Conservation (phyloP, 2,329 filamentous ascomycete genomes). For the Cercospora citrullina region DNA sequence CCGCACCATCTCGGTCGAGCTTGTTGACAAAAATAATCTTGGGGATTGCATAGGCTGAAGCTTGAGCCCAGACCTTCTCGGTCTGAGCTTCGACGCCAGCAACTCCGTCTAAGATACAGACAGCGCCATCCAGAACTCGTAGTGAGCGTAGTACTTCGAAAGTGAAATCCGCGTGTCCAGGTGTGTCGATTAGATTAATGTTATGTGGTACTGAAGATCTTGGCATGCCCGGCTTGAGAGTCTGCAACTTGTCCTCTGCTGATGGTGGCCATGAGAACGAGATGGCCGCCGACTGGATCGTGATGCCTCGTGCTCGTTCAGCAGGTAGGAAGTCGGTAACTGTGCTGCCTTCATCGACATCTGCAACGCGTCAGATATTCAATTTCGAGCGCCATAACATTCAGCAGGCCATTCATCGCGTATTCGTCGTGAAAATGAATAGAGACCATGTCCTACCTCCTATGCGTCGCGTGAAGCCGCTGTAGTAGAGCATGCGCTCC, state of each 20-base stretch:
- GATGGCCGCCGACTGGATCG: constrained; percentile 95
- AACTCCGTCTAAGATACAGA: constrained; percentile 91
- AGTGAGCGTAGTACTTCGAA: constrained; percentile 94
- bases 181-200: constrained; percentile 92
- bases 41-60: constrained; percentile 81
- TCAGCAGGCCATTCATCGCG: neutral
- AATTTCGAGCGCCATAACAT: too few relatives aligned
- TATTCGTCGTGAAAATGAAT: neutral
- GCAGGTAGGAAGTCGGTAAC: constrained; percentile 96
- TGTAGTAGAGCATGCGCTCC: constrained; percentile 98
- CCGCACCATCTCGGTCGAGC: constrained; percentile 76
- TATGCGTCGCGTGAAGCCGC: constrained; percentile 81
- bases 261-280: constrained; percentile 86
- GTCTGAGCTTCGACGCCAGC: constrained; percentile 96
- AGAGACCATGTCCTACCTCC: constrained; percentile 55
- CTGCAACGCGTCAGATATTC: constrained; percentile 43
- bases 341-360: constrained; percentile 94
- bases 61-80: constrained; percentile 92
- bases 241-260: constrained; percentile 33
- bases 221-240: constrained; percentile 35
- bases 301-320: constrained; percentile 89
- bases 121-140: constrained; percentile 81
- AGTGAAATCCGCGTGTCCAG: constrained; percentile 94
- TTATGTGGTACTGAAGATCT: constrained; percentile 61
- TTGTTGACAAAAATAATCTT: constrained; percentile 82